Base-by-base conservation (phyloP, 352 stramenopile genomes). In the Globisporangium canariense region DNA sequence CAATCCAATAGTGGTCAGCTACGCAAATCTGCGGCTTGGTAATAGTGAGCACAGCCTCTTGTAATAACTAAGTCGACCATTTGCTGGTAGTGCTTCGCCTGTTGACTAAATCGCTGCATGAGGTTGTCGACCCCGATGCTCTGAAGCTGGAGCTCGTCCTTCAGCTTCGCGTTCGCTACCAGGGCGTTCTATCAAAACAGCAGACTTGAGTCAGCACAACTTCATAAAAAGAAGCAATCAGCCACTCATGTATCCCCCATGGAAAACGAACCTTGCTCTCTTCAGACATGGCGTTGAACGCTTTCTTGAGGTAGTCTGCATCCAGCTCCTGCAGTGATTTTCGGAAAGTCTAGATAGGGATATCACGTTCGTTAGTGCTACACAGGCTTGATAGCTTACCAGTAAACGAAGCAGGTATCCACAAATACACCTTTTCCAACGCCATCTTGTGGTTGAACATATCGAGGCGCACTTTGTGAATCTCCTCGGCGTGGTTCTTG, bases 401-500 rank as follows among this genome's bases (percentile, higher is more conserved):
- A 1, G 22, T 25, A 1, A 25, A 25, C 1, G 22, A 25, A 11
- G 46, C n/a, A 52, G 4, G 4, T n/a, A 52, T 34, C 16, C 47
- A n/a, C 22, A 53, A 28, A n/a, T 49, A 0, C 40, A 89, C 79
- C 78, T 92, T 89, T 66, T 92, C 83, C 30, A 92, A 71, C 40
- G 81, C 81, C 81, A 92, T 91, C 59, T 91, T 92, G 76, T 91
- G 83, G 59, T 92, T 92, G 64, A 92, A 92, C 81, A 90, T 89
- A 62, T 92, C 83, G 43, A 91, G 71, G 9, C 81, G 76, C 50
- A 91, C 79, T 68, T 88, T 87, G 63, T 91, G 81, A 58, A 91
- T 88, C 68, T 91, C 79, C 22, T 91, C 77, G 8, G 78, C 79
- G 56, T 91, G 83, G 8, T 34, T 75, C 54, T 80, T 83, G 60